phyloP scores from a whole-genome alignment of 805 yeast species.

The Kregervanrija delftensis region DNA sequence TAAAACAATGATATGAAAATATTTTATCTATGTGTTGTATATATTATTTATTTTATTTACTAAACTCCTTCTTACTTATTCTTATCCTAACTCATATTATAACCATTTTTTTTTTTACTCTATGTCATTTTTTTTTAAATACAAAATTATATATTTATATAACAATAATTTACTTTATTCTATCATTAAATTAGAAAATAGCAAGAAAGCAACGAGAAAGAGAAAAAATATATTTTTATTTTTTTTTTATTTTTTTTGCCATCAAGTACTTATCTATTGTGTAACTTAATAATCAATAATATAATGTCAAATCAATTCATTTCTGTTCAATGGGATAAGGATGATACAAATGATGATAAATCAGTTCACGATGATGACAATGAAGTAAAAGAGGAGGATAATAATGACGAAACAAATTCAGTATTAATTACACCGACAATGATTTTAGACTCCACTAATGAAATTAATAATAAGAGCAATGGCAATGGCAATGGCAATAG shows the following conservation, averaged over 20 bases:
- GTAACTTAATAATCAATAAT: neutral
- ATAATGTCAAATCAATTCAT: constrained; percentile 42
- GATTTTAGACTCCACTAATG: constrained; percentile 3
- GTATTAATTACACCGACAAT: constrained; percentile 9
- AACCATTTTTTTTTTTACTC: neutral
- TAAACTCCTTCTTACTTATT: too few relatives aligned
- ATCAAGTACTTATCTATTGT: neutral
- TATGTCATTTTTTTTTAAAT: neutral
- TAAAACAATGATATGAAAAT: neutral
- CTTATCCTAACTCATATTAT: neutral
- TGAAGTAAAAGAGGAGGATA: constrained; percentile 7
- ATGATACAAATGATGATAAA: neutral
- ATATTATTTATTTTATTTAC: neutral
- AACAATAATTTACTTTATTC: neutral
- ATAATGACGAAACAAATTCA: neutral
- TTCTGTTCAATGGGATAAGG: constrained; percentile 47
- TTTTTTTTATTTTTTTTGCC: neutral
- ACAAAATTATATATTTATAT: neutral
- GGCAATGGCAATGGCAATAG: neutral
- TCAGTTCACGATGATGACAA: constrained; percentile 2
- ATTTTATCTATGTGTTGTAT: constrained; percentile 1
- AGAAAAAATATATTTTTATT: too few relatives aligned
- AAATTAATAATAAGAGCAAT: neutral
- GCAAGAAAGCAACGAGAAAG: too few relatives aligned
- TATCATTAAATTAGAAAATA: neutral